These are phyloP conservation scores for Chloranthus sessilifolius DNA, from an alignment of 164 flowering plant species.

Conservation along the genomic window DNA sequence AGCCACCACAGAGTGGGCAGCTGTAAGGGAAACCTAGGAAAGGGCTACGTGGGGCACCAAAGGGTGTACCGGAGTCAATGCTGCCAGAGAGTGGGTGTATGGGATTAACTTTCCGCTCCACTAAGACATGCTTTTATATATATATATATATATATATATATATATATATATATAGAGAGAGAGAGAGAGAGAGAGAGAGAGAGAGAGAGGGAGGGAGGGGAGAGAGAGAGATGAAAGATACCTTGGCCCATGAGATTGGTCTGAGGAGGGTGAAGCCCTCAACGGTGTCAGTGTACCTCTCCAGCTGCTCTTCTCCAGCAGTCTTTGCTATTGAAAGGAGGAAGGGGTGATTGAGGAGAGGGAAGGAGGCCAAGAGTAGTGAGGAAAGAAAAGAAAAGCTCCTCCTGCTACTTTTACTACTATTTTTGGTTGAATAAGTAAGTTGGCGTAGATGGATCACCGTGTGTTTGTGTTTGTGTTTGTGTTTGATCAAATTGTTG, in stretches of 20 bases:
- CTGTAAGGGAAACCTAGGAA: too few relatives aligned
- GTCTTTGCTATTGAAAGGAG: too few relatives aligned
- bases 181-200: constrained; percentile 1
- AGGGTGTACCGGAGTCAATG: background rate
- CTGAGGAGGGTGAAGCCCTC: constrained; percentile 85
- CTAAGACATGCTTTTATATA: background rate
- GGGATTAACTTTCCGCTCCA: background rate
- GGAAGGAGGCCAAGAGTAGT: constrained; percentile 13
- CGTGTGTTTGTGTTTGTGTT: too few relatives aligned
- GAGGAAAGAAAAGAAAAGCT: too few relatives aligned
- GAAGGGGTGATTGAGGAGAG: too few relatives aligned
- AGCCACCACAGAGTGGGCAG: too few relatives aligned
- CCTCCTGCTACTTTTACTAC: too few relatives aligned
- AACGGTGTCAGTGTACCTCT: constrained; percentile 59
- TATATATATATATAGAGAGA: background rate
- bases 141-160: background rate
- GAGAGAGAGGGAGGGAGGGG: background rate
- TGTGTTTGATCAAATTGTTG: too few relatives aligned
- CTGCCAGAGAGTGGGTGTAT: background rate
- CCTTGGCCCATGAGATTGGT: constrained; percentile 75
- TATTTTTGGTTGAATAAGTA: too few relatives aligned
- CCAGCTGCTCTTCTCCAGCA: constrained; percentile 23
- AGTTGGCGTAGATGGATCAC: too few relatives aligned
- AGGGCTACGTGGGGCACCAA: too few relatives aligned
- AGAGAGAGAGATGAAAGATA: constrained; percentile 5